phyloP scores from a whole-genome alignment of 2,329 filamentous ascomycete species.

The Sordariomycetes sp. region DNA sequence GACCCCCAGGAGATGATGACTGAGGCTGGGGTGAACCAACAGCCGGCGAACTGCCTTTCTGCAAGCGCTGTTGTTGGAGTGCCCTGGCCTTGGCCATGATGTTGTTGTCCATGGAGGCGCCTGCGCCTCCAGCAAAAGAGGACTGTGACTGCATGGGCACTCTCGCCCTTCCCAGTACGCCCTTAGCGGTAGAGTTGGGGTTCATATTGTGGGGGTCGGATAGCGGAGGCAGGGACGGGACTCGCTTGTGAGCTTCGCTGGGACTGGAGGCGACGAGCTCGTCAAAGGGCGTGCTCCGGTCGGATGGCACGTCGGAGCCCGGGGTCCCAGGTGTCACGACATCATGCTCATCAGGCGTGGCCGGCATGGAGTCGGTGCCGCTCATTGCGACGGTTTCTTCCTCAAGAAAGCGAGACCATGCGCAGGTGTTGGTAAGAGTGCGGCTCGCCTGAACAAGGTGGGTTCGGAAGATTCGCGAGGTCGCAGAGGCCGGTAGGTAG shows the following conservation, averaged over 20 bases:
- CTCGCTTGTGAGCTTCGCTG: slow-evolving; percentile 33
- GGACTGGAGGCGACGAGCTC: slow-evolving; percentile 21
- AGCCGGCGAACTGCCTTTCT: slow-evolving; percentile 28
- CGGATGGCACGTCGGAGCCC: slow-evolving; percentile 34
- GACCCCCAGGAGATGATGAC: slow-evolving; percentile 6
- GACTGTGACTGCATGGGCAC: slow-evolving; percentile 34
- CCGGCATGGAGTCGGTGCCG: slow-evolving; percentile 28
- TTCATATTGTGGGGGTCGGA: slow-evolving; percentile 60
- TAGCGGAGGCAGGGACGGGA: slow-evolving; percentile 50
- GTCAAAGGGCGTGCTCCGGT: slow-evolving; percentile 38
- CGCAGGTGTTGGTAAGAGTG: slow-evolving; percentile 25
- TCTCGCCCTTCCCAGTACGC: slow-evolving; percentile 60
- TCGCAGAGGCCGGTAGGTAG: no score
- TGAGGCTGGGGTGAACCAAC: neutral
- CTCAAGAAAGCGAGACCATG: slow-evolving; percentile 2
- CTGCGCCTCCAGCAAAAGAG: slow-evolving; percentile 19
- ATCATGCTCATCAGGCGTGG: slow-evolving; percentile 35
- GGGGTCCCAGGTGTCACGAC: slow-evolving; percentile 26
- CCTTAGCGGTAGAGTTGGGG: slow-evolving; percentile 74
- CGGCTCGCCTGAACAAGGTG: no score
- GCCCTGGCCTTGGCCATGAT: slow-evolving; percentile 39
- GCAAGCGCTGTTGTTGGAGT: slow-evolving; percentile 35
- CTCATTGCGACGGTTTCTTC: slow-evolving; percentile 5
- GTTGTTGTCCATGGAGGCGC: slow-evolving; percentile 24
- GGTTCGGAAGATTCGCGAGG: slow-evolving; percentile 7